phyloP scores from a whole-genome alignment of 306 rosid genomes.

The Fragaria ananassa region DNA sequence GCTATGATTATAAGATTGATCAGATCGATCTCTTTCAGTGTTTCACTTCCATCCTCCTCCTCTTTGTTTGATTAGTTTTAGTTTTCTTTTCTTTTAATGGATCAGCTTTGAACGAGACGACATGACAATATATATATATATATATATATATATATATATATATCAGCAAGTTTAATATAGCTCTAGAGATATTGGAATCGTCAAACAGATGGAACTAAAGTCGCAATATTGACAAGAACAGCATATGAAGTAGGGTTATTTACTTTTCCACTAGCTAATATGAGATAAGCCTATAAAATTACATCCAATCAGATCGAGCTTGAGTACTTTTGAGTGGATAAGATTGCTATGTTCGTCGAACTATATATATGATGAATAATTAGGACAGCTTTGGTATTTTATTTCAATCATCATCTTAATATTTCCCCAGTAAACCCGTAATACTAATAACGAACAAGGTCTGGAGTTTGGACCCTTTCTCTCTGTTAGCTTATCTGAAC shows the following conservation, averaged over 20 bases:
- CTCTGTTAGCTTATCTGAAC: too few species aligned
- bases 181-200: neutral
- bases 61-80: neutral
- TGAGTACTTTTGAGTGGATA: neutral
- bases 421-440: too few species aligned
- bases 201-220: neutral
- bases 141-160: too few species aligned
- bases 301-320: neutral
- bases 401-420: too few species aligned
- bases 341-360: neutral
- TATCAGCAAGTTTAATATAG: neutral
- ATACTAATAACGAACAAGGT: too few species aligned
- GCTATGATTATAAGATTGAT: too few species aligned
- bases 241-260: neutral
- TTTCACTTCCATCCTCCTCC: neutral
- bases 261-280: neutral
- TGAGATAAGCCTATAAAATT: neutral
- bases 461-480: too few species aligned
- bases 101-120: neutral
- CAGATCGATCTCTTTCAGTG: neutral
- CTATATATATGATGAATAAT: neutral
- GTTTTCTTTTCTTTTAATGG: neutral
- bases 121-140: neutral
- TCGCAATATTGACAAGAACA: slow-evolving; percentile 5
- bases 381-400: neutral